Evolutionary conservation across 2,329 filamentous ascomycete species (phyloP), one percentile per base, ranked within the genome.

Genomic region (Nemania sp.): DNA sequence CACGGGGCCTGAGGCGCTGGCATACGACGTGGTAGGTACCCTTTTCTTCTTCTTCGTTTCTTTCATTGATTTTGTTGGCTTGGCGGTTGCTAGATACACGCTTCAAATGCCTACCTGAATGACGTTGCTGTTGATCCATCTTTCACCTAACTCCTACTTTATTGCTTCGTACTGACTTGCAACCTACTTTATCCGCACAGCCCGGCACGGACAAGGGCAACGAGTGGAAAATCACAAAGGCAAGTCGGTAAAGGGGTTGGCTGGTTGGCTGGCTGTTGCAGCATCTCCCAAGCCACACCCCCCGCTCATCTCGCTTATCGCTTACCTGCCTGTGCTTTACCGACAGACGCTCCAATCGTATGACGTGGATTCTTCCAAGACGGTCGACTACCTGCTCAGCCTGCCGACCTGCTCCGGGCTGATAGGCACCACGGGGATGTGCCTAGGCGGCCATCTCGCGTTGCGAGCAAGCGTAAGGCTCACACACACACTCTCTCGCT

Each of bases 181-280:
- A 55, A 20, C 57, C 50, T 37, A 12, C 18, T 29, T 10, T 20
- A 39, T 15, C 25, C 12, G 21, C 45, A 35, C 43, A 63, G 61
- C 89, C 90, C 1, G 93, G 95, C 54, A 98, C 94, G 0, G 91
- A 97, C 74, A 81, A 86, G 45, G 93, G 94, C 21, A 98, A 97
- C 74, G 83, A 86, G 62, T 96, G 87, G 84, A 97, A 97, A 75
- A 82, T 95, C 63, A 82, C 84, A 67, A 96, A 96, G 82, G 89
- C 87, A 71, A 11, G 17, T 37, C 17, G 47, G 3, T 12, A 12
- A n/a, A n/a, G n/a, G n/a, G n/a, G 11, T 11, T 39, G 35, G 25
- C 25, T 29, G 25, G 25, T 29, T 64, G 68, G 35, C 69, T 58
- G 66, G 32, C 29, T 34, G 45, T 35, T n/a, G 11, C 34, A 37